Evolutionary conservation across 2,329 filamentous ascomycete genomes (phyloP).

Genomic region (Phialophora macrospora): DNA sequence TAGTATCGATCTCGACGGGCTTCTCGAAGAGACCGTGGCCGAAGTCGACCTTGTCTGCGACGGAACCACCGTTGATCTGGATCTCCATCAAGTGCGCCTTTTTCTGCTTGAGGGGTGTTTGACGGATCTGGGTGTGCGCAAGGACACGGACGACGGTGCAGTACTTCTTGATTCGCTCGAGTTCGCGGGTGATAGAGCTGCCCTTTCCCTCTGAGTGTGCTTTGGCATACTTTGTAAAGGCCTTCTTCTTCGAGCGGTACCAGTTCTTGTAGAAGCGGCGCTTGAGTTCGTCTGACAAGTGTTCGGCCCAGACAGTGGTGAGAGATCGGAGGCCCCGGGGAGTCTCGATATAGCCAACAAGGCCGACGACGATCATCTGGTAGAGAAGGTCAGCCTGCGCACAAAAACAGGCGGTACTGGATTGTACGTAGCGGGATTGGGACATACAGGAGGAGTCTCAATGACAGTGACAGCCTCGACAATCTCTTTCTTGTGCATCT

Average conservation of each 20-base stretch:
- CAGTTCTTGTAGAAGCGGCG: constrained; percentile 99
- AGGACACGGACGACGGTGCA: constrained; percentile 99
- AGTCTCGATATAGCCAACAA: constrained; percentile 99
- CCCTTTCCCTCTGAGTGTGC: constrained; percentile 95
- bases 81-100: constrained; percentile 99
- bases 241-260: constrained; percentile 99
- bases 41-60: constrained; percentile 97
- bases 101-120: constrained; percentile 99
- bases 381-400: constrained; percentile 33
- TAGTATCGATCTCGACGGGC: constrained; percentile 86
- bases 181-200: constrained; percentile 89
- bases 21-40: constrained; percentile 98
- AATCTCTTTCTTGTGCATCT: constrained; percentile 99
- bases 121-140: constrained; percentile 98
- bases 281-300: constrained; percentile 98
- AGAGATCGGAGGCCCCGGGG: constrained; percentile 98
- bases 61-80: constrained; percentile 96
- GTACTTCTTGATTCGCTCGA: constrained; percentile 99
- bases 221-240: constrained; percentile 99
- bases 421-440: constrained; percentile 38
- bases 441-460: constrained; percentile 93
- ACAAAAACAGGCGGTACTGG: constrained; percentile 34
- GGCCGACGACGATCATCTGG: constrained; percentile 99
- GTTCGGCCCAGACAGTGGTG: constrained; percentile 99
- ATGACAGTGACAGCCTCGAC: constrained; percentile 86